Base-by-base conservation (phyloP, 2,329 filamentous ascomycete species). In the Stemphylium beticola region DNA sequence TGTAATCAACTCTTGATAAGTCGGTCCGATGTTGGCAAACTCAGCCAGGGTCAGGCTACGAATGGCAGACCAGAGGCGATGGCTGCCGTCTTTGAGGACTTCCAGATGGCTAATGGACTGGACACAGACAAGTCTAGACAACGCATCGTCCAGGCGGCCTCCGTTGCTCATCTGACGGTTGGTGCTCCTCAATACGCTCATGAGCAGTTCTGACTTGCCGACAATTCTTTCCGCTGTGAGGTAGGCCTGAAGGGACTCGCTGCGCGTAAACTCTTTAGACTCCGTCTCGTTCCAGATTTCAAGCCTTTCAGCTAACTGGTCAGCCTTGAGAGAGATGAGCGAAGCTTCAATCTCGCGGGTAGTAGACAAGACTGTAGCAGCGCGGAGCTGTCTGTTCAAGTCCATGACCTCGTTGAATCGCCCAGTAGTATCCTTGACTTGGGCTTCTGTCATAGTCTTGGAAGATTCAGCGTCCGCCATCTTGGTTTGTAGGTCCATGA, bases 381-480 rank as follows among this genome's bases (percentile, higher is more conserved):
- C 85, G 70, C 96, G 93, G 38, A 99, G 83, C 77, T 96, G 96
- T 83, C 93, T 85, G 75, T 98, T 98, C 40, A 99, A 83, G 69
- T 99, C 93, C 85, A 96, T 90, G 89, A 99, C 96, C 49, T 93
- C 92, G 59, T 92, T 87, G 39, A 93, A 96, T 58, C 92, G 89
- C 66, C 86, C 90, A 61, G 88, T 93, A 50, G 98, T 85, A 74
- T 98, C 92, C 72, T 93, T 92, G 0, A 93, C 92, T 74, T 98
- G 93, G 14, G 89, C 89, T 74, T 98, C 95, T 0, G 92, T 96
- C 64, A 98, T 90, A 39, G 93, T 91, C 67, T 96, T 91, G 4
- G 92, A 96, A 11, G 93, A 91, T 55, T 91, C 87, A 83, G 97
- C 93, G 68, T 98, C 93, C 66, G 96, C 91, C 62, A 98, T 79